phyloP scores from a whole-genome alignment of 2,329 filamentous ascomycete species.

The Fusarium decemcellulare region DNA sequence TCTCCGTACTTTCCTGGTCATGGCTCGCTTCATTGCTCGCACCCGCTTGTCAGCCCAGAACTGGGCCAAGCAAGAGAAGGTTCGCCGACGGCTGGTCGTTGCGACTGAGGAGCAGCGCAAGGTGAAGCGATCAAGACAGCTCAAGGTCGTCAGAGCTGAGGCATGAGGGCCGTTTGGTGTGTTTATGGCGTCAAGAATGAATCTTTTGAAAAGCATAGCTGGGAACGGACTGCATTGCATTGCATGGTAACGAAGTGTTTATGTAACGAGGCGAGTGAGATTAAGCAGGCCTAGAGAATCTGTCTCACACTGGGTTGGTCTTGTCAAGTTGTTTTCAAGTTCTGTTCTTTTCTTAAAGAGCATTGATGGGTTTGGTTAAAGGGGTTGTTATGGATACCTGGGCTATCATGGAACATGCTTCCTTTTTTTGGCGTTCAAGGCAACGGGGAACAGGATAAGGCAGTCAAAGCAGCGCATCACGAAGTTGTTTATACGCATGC shows the following conservation, averaged over 20 bases:
- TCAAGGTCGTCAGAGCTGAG: slow-evolving; percentile 58
- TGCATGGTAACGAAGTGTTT: slow-evolving; percentile 1
- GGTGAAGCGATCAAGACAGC: slow-evolving; percentile 58
- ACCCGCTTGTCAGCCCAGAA: slow-evolving; percentile 62
- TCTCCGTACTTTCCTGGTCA: slow-evolving; percentile 61
- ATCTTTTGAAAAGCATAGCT: background rate
- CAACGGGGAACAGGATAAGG: background rate
- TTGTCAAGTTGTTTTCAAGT: background rate
- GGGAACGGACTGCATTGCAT: slow-evolving; percentile 28
- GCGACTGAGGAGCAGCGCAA: slow-evolving; percentile 63
- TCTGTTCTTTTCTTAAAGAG: background rate
- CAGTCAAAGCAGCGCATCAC: slow-evolving; percentile 17
- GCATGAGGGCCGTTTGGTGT: slow-evolving; percentile 23
- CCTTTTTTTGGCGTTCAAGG: slow-evolving; percentile 28
- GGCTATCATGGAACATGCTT: slow-evolving; percentile 2
- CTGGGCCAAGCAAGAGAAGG: slow-evolving; percentile 68
- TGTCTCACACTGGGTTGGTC: slow-evolving; percentile 12
- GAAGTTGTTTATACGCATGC: slow-evolving; percentile 19
- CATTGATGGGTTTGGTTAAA: background rate
- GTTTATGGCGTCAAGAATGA: slow-evolving; percentile 11
- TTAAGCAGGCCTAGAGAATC: background rate
- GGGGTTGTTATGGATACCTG: slow-evolving; percentile 37
- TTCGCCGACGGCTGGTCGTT: slow-evolving; percentile 63
- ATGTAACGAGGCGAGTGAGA: slow-evolving; percentile 2
- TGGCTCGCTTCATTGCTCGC: slow-evolving; percentile 68